phyloP scores from a whole-genome alignment of 371 early-diverging fungal genomes.

The Mucor velutinosus region DNA sequence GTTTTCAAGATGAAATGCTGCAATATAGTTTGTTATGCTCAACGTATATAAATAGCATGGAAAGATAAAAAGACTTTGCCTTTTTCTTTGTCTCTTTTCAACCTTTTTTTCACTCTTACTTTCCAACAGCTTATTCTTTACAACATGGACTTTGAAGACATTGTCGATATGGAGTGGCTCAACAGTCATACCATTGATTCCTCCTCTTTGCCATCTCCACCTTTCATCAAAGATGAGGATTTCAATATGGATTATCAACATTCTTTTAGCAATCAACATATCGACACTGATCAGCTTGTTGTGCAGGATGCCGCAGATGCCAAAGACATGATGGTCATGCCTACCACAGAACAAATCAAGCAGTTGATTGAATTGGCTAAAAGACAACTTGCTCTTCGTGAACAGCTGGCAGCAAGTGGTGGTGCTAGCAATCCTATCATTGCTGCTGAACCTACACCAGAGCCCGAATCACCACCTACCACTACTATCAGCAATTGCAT shows the following conservation, averaged over 20 bases:
- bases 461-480: slow-evolving; percentile 15
- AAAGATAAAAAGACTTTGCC: neutral
- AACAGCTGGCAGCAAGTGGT: slow-evolving; percentile 13
- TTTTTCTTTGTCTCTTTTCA: slow-evolving; percentile 4
- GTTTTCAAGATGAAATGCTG: too few relatives aligned
- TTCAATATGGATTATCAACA: slow-evolving; percentile 2
- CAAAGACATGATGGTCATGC: slow-evolving; percentile 17
- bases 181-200: slow-evolving; percentile 30
- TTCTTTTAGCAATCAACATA: neutral
- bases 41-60: neutral
- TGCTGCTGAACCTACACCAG: slow-evolving; percentile 13
- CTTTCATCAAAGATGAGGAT: slow-evolving; percentile 10
- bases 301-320: neutral
- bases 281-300: neutral
- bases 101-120: slow-evolving; percentile 2
- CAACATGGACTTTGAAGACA: slow-evolving; percentile 39
- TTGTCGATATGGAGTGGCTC: slow-evolving; percentile 39
- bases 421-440: neutral
- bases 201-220: slow-evolving; percentile 9
- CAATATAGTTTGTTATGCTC: neutral
- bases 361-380: slow-evolving; percentile 40
- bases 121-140: neutral
- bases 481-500: neutral
- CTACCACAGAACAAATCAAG: slow-evolving; percentile 36
- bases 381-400: slow-evolving; percentile 33